Evolutionary conservation across 208 protist species (phyloP), one percentile per base, ranked within the genome.

Genomic region (Trypanosoma theileri): DNA sequence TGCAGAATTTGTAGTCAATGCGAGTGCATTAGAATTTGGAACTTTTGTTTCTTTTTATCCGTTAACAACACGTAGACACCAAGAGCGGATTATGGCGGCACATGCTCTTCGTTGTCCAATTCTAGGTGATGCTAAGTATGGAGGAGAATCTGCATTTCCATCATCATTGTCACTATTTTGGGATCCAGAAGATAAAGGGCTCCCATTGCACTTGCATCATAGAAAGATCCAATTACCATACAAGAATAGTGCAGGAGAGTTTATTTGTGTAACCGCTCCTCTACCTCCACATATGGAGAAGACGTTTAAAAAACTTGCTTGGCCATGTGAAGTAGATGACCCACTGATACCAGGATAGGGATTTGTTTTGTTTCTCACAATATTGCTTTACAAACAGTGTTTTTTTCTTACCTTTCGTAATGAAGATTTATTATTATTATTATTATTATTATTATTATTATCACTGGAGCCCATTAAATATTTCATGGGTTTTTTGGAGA

Each of bases 31-130:
- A 57, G 86, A 96, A 72, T 93, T 84, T 60, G 88, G 85, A 55
- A 94, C 86, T 59, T 97, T 94, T 67, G 77, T 97, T 63, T 96
- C 91, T 12, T 94, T 96, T 61, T 97, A 97, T 65, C 84, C 93
- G 0, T 72, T 96, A 61, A 96, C 91, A 53, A 91, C 84, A 57
- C 80, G 88, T 45, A 79, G 88, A 52, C 91, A 96, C 70, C 91
- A 97, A 65, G 86, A 96, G 52, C 91, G 93, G 31, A 96, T 97
- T 68, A 94, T 93, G 86, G 80, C 91, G 21, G 89, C 93, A 10
- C 89, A 96, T 69, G 90, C 91, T 11, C 81, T 97, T 60, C 85
- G 90, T 21, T 88, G 84, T 46, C 93, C 93, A 24, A 59, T 97
- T 17, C 71, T 97, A n/a, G 93, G 93, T n/a, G 93, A 97, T 60